phyloP scores from a whole-genome alignment of 768 basidiomycete genomes.

The Fistulinella prunicolor region DNA sequence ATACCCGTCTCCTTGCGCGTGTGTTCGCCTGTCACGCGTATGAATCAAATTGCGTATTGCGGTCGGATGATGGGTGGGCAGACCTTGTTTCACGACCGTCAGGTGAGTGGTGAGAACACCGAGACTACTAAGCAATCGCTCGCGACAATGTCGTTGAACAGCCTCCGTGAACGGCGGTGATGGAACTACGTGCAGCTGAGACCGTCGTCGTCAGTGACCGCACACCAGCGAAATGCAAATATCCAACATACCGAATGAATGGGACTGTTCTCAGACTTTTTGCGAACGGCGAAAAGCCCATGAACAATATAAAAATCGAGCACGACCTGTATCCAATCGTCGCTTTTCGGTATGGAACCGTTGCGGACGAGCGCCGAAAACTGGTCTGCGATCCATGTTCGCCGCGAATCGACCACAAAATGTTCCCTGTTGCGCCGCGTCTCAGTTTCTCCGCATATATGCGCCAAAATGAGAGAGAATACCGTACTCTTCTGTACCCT shows the following conservation, averaged over 20 bases:
- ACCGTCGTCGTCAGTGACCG: conserved; percentile 1
- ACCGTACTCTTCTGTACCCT: conserved; percentile 42
- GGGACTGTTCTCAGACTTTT: conserved; percentile 64
- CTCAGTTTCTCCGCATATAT: conserved; percentile 12
- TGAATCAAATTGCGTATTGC: conserved; percentile 4
- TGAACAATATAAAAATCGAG: conserved; percentile 82
- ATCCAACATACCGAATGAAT: conserved; percentile 53
- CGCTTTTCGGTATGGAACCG: conserved; percentile 72
- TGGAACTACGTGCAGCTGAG: conserved; percentile 54
- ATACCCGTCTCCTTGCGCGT: conserved; percentile 54
- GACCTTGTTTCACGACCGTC: conserved; percentile 51
- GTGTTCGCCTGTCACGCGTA: conserved; percentile 38
- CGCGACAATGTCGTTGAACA: conserved; percentile 62
- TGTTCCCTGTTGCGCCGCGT: conserved; percentile 38
- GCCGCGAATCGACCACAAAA: conserved; percentile 49
- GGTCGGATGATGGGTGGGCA: conserved; percentile 7
- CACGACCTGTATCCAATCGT: conserved; percentile 70
- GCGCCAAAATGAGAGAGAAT: neutral
- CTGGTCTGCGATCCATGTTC: conserved; percentile 88
- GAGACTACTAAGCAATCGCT: conserved; percentile 67
- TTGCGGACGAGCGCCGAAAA: conserved; percentile 75
- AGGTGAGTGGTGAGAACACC: conserved; percentile 67
- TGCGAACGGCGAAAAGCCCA: conserved; percentile 75
- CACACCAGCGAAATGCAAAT: neutral
- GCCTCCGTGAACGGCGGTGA: conserved; percentile 72